Percentiles rank a stretch among this genome's conserved stretches.
phyloP scores from a whole-genome alignment of 2,329 filamentous ascomycete species.

The Epichloe baconii region DNA sequence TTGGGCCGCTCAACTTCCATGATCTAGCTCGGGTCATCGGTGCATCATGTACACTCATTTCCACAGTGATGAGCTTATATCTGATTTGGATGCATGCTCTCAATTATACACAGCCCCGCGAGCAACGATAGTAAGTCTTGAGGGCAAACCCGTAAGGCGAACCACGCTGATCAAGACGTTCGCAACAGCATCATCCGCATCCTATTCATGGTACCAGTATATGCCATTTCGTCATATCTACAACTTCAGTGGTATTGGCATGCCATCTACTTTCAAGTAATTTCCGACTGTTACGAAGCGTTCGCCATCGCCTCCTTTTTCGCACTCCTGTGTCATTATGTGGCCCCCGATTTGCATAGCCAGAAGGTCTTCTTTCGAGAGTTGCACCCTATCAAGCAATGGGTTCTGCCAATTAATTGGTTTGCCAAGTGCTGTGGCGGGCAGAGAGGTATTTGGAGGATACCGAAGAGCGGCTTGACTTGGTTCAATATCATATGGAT shows the following conservation, averaged over 20 bases:
- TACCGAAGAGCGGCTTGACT: slow-evolving; percentile 67
- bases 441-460: slow-evolving; percentile 54
- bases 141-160: not conserved
- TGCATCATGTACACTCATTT: slow-evolving; percentile 33
- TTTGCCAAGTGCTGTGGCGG: slow-evolving; percentile 59
- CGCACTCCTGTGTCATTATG: slow-evolving; percentile 66
- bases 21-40: slow-evolving; percentile 38
- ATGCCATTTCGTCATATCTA: slow-evolving; percentile 60
- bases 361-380: slow-evolving; percentile 73
- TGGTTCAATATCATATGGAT: slow-evolving; percentile 87
- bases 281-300: slow-evolving; percentile 79
- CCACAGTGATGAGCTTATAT: slow-evolving; percentile 40
- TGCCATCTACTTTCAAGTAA: slow-evolving; percentile 67
- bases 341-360: slow-evolving; percentile 61
- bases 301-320: slow-evolving; percentile 85
- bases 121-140: slow-evolving; percentile 40
- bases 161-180: not conserved
- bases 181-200: slow-evolving; percentile 64
- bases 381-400: slow-evolving; percentile 51
- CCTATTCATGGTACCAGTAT: slow-evolving; percentile 77
- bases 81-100: slow-evolving; percentile 45
- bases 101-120: slow-evolving; percentile 46
- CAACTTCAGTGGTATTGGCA: slow-evolving; percentile 63
- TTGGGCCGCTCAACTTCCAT: slow-evolving; percentile 39
- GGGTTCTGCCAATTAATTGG: slow-evolving; percentile 64